Percentiles rank a stretch among this genome's conserved stretches.
These are phyloP conservation scores for Fusarium transvaalense DNA, from an alignment of 2,329 filamentous ascomycete species.

Conservation along the genomic window DNA sequence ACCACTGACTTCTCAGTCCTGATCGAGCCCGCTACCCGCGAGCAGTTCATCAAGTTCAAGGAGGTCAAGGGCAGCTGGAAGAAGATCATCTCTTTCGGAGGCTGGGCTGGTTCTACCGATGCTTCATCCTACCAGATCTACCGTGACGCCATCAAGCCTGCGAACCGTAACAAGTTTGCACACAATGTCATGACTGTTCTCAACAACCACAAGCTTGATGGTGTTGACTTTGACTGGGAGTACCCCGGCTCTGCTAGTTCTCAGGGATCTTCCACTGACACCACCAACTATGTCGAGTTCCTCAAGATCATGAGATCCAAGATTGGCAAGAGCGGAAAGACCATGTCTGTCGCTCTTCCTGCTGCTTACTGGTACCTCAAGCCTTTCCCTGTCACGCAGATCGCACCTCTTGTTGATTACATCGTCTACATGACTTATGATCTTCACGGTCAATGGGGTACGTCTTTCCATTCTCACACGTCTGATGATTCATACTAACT, in stretches of 20 bases:
- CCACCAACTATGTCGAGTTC: conserved; percentile 52
- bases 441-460: conserved; percentile 53
- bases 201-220: conserved; percentile 56
- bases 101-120: conserved; percentile 52
- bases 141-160: conserved; percentile 47
- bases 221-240: conserved; percentile 63
- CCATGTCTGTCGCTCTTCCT: conserved; percentile 54
- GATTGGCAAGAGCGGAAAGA: conserved; percentile 49
- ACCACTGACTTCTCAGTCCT: conserved; percentile 36
- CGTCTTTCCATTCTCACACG: background rate
- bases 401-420: conserved; percentile 52
- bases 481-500: background rate
- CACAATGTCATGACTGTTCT: conserved; percentile 56
- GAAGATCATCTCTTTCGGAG: conserved; percentile 54
- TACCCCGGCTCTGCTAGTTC: conserved; percentile 54
- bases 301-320: conserved; percentile 49
- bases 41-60: conserved; percentile 51
- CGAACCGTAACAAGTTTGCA: conserved; percentile 56
- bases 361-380: conserved; percentile 58
- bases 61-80: conserved; percentile 47
- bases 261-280: conserved; percentile 49
- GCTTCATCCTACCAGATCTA: conserved; percentile 47
- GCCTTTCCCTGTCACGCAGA: conserved; percentile 52
- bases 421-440: conserved; percentile 56
- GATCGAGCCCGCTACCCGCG: conserved; percentile 35